These are phyloP conservation scores for Metschnikowia picachoensis DNA, from an alignment of 805 yeast species.

Conservation along the genomic window DNA sequence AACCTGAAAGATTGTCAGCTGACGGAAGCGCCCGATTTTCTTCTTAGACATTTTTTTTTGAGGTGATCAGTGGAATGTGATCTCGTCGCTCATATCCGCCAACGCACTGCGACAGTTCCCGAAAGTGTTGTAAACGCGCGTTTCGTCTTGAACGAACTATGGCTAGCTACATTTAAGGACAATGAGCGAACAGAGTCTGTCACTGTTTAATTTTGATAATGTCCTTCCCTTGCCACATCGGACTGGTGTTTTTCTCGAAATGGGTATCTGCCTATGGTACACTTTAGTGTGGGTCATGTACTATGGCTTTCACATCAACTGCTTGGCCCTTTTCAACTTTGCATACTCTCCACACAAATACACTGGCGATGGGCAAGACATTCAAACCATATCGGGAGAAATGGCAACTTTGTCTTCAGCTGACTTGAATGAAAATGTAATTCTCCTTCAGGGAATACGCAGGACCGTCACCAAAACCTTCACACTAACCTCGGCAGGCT, in stretches of 20 bases:
- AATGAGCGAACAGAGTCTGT: conserved; percentile 2
- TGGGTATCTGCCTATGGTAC: conserved; percentile 55
- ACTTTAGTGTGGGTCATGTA: conserved; percentile 39
- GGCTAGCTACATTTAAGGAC: neutral
- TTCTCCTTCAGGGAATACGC: conserved; percentile 34
- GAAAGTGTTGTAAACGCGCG: conserved; percentile 1
- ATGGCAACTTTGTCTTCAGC: conserved; percentile 29
- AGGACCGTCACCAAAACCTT: conserved; percentile 27
- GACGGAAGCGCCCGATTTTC: no score
- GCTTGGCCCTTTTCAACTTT: conserved; percentile 40
- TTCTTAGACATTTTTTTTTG: no score
- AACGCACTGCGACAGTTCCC: no score
- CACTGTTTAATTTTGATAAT: conserved; percentile 20
- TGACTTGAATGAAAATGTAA: conserved; percentile 27
- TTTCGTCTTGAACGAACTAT: neutral
- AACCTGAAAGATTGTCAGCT: no score
- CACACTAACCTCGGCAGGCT: conserved; percentile 16
- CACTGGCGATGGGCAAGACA: conserved; percentile 19
- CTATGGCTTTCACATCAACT: conserved; percentile 38
- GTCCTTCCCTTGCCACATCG: conserved; percentile 41
- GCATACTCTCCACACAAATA: conserved; percentile 39
- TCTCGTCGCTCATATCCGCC: no score
- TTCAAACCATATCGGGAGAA: conserved; percentile 27
- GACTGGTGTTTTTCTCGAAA: conserved; percentile 44
- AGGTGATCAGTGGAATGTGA: no score